Evolutionary conservation across 306 rosid genomes (phyloP).

Genomic region (Fagus sylvatica): DNA sequence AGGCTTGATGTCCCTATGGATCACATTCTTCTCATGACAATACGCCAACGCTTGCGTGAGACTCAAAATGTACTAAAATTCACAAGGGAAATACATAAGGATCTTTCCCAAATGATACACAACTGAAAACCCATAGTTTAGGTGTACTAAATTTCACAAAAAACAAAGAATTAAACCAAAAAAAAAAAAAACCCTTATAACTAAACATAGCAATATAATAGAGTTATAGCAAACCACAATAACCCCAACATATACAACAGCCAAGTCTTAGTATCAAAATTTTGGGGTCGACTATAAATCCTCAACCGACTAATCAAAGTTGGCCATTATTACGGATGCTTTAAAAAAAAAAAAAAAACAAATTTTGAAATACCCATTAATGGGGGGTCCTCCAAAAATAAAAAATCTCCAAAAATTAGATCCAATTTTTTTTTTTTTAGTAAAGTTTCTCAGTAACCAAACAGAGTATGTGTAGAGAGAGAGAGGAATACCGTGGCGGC

Average conservation of each 20-base stretch:
- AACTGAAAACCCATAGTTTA: background rate
- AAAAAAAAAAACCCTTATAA: background rate
- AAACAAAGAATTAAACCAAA: background rate
- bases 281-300: too few relatives aligned
- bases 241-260: background rate
- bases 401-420: too few relatives aligned
- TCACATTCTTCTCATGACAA: conserved; percentile 89
- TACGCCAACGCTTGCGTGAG: conserved; percentile 81
- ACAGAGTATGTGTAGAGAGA: background rate
- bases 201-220: background rate
- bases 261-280: too few relatives aligned
- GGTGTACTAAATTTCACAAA: background rate
- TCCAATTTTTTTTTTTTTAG: too few relatives aligned
- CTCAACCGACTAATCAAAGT: too few relatives aligned
- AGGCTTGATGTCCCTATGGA: conserved; percentile 94
- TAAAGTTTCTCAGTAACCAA: too few relatives aligned
- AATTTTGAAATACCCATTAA: too few relatives aligned
- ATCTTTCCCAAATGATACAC: background rate
- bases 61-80: conserved; percentile 66
- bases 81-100: conserved; percentile 14
- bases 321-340: too few relatives aligned
- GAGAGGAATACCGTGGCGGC: conserved; percentile 62
- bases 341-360: too few relatives aligned
- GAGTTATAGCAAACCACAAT: background rate
- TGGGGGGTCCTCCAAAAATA: too few relatives aligned